Conservation (phyloP, 495 filamentous ascomycete genomes). For the Aspergillus baeticus region DNA sequence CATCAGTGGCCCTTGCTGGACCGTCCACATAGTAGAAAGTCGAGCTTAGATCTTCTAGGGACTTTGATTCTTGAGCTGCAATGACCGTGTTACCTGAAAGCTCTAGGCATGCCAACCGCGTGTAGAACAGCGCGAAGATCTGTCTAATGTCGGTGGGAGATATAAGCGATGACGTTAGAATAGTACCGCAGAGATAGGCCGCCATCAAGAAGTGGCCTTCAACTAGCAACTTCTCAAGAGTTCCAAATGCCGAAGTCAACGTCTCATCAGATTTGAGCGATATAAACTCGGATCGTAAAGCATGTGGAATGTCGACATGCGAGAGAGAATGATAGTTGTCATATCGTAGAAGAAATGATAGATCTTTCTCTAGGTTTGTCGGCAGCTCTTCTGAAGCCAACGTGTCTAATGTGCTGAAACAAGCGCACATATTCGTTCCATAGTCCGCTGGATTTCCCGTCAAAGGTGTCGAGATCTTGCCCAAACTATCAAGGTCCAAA, state of each 20-base stretch:
- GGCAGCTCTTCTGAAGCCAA: conserved; percentile 35
- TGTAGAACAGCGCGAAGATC: conserved; percentile 79
- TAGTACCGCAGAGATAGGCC: conserved; percentile 39
- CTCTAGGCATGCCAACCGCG: conserved; percentile 77
- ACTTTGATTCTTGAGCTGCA: conserved; percentile 83
- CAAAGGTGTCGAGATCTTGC: conserved; percentile 15
- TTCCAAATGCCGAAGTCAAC: conserved; percentile 31
- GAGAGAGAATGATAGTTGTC: conserved; percentile 79
- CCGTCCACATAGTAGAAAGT: conserved; percentile 62
- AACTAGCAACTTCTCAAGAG: conserved; percentile 67
- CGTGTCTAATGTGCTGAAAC: conserved; percentile 34
- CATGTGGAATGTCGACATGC: conserved; percentile 59
- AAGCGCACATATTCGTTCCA: conserved; percentile 26
- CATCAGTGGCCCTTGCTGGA: conserved; percentile 17
- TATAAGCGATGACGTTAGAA: conserved; percentile 45
- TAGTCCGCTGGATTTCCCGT: conserved; percentile 12
- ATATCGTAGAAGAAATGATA: conserved; percentile 74
- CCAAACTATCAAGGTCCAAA: conserved; percentile 16
- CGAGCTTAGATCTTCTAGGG: conserved; percentile 75
- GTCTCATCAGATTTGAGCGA: conserved; percentile 38
- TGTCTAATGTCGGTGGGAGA: conserved; percentile 53
- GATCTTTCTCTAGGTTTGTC: conserved; percentile 58
- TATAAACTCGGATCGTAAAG: conserved; percentile 54
- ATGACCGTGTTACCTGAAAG: conserved; percentile 67
- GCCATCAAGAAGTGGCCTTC: conserved; percentile 68